Evolutionary conservation across 345 rosid genomes (phyloP), one percentile per base, ranked within the genome.

Genomic region (Dimocarpus longan): DNA sequence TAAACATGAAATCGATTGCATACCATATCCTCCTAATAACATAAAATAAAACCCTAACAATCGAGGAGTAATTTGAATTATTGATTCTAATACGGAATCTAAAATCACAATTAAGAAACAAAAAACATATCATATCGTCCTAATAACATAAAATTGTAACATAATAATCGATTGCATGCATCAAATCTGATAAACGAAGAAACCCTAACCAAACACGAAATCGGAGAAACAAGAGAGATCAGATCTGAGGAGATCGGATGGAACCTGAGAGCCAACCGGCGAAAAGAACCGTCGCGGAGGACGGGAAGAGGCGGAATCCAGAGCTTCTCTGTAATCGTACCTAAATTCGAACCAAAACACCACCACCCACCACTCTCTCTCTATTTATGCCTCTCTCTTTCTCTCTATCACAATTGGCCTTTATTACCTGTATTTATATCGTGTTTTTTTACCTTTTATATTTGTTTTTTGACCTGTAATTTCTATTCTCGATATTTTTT

Each of bases 191-290:
- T 32, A 46, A 46, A 7, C 52, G 52, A 46, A 8, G 52, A 46
- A 46, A 46, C 52, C 52, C 52, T 46, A 46, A 46, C 3, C 24
- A 57, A 72, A 50, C 10, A 7, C 13, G n/a, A 18, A 5, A 46
- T 6, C 39, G 16, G 37, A 26, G 39, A 57, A 74, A 68, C 43
- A 10, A 40, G 56, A 57, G 21, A 8, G 68, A 13, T 48, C 18
- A 26, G 15, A 8, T 42, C 39, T 15, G 26, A 40, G 10, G 52
- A 46, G 52, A 46, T 46, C 52, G 12, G 52, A 46, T 1, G 52
- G 12, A 43, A 94, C 95, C 94, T 84, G 90, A 88, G 74, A 91
- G 83, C 86, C 83, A 88, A 89, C 69, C 88, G 92, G 98, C 93
- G 88, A 83, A 60, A 88, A 82, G 82, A 82, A 90, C 93, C 96